Evolutionary conservation across 129 eudicot species (phyloP).

Genomic region (Gnaphalium uliginosum): DNA sequence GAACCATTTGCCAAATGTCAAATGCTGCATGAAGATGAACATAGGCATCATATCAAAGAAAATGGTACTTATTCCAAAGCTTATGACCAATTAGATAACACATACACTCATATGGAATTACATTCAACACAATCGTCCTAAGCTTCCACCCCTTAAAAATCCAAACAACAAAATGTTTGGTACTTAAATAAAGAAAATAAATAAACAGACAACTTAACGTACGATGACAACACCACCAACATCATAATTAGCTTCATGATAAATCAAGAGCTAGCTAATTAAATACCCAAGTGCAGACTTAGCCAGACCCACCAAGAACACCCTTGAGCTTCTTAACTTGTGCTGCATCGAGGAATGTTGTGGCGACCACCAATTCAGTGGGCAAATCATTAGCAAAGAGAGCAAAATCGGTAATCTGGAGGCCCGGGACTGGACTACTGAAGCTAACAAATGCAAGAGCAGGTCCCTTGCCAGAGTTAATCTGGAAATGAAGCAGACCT

Average conservation of each 20-base stretch:
- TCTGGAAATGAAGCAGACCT: constrained; percentile 83
- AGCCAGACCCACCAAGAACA: constrained; percentile 82
- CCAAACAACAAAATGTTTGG: constrained; percentile 26
- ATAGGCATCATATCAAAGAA: constrained; percentile 2
- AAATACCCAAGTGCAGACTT: constrained; percentile 3
- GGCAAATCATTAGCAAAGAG: constrained; percentile 72
- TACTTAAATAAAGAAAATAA: not conserved
- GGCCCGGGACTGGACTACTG: constrained; percentile 74
- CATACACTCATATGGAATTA: not conserved
- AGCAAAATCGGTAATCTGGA: constrained; percentile 78
- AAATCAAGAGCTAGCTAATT: not conserved
- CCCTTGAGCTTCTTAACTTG: constrained; percentile 82
- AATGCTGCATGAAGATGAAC: too few species aligned
- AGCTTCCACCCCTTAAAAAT: constrained; percentile 15
- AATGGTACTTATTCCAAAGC: constrained; percentile 25
- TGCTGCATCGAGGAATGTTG: constrained; percentile 75
- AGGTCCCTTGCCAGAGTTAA: constrained; percentile 52
- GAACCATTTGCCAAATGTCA: too few species aligned
- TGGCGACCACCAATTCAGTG: constrained; percentile 56
- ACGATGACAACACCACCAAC: constrained; percentile 4
- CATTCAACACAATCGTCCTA: constrained; percentile 29
- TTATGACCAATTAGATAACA: constrained; percentile 10
- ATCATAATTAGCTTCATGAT: constrained; percentile 3
- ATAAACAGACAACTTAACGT: constrained; percentile 15
- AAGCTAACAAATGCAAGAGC: constrained; percentile 68